Base-by-base conservation (phyloP, 192 early-diverging fungal genomes). In the Jimgerdemannia flammicorona region DNA sequence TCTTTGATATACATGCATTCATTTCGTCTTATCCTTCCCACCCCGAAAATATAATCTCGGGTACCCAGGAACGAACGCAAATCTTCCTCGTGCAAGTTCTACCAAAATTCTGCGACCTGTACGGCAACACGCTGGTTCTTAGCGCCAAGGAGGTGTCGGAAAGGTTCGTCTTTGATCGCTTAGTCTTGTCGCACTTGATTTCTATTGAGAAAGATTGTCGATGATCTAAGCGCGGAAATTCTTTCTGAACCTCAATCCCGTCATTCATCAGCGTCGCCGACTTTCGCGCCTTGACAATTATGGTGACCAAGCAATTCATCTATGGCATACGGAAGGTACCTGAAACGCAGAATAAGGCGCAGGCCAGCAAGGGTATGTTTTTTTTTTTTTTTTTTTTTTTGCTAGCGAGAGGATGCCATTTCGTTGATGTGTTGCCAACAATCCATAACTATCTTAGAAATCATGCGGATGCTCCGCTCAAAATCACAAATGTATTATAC, bases 401-500 rank as follows among this genome's bases (percentile, higher is more conserved):
- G n/a, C n/a, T n/a, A n/a, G n/a, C n/a, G n/a, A n/a, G n/a, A n/a
- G n/a, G n/a, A n/a, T n/a, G 2, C 29, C 14, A 70, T 43, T 2
- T 20, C 3, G 40, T 66, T 69, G 40, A 64, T 43, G 43, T 4
- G 69, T 54, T 20, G 40, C 42, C 18, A 54, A 67, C 40, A 63
- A 64, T 77, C n/a, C n/a, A n/a, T n/a, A n/a, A n/a, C n/a, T n/a
- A n/a, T n/a, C n/a, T n/a, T n/a, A 83, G 81, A 68, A 59, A 67
- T 84, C 64, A 73, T 85, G 69, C 70, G 75, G 63, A 74, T 43
- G 42, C 44, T 85, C 8, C 70, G 79, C 39, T 80, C 78, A 40
- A 83, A 80, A 69, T 49, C 40, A 18, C 79, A 78, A 40, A 43
- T 85, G 20, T 85, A 77, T 69, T 78, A 82, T 74, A 75, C 82